Percentiles rank a stretch among this genome's conserved stretches.
These are phyloP conservation scores for Hygrocybe coccinea DNA, from an alignment of 768 basidiomycete genomes.

Conservation along the genomic window DNA sequence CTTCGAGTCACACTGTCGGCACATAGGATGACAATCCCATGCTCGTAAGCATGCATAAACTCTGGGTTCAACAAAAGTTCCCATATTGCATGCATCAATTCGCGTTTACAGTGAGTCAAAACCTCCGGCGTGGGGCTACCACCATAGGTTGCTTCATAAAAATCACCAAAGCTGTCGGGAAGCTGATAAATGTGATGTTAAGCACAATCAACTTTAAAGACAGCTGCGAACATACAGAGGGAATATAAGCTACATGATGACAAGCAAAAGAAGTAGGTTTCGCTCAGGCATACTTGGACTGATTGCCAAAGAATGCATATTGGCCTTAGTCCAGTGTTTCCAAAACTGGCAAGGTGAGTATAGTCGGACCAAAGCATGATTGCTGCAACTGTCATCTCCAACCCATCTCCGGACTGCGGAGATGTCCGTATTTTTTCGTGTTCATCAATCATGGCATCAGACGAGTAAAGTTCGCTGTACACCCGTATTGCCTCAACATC, in stretches of 20 bases:
- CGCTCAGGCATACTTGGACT: slow-evolving; percentile 30
- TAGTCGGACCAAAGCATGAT: slow-evolving; percentile 29
- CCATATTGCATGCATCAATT: slow-evolving; percentile 14
- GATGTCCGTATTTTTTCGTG: slow-evolving; percentile 13
- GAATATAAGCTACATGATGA: slow-evolving; percentile 33
- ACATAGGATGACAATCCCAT: slow-evolving; percentile 23
- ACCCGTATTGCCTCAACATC: slow-evolving; percentile 4
- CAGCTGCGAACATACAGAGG: slow-evolving; percentile 14
- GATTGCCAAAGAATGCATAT: slow-evolving; percentile 30
- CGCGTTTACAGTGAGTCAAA: slow-evolving; percentile 21
- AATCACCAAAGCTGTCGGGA: slow-evolving; percentile 8
- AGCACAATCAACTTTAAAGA: neutral
- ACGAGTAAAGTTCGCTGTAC: slow-evolving; percentile 16
- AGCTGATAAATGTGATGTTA: slow-evolving; percentile 7
- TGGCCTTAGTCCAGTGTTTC: slow-evolving; percentile 29
- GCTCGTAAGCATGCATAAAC: slow-evolving; percentile 22
- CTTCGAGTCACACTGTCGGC: slow-evolving; percentile 20
- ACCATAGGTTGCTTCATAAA: neutral
- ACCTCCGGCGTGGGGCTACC: neutral
- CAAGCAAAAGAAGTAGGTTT: slow-evolving; percentile 17
- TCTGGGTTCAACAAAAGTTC: slow-evolving; percentile 18
- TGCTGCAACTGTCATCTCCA: slow-evolving; percentile 23
- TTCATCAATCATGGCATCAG: slow-evolving; percentile 15
- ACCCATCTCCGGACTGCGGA: slow-evolving; percentile 9
- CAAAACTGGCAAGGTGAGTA: slow-evolving; percentile 26